phyloP scores from a whole-genome alignment of 257 asterid genomes.

The Solanum corneliomulleri region DNA sequence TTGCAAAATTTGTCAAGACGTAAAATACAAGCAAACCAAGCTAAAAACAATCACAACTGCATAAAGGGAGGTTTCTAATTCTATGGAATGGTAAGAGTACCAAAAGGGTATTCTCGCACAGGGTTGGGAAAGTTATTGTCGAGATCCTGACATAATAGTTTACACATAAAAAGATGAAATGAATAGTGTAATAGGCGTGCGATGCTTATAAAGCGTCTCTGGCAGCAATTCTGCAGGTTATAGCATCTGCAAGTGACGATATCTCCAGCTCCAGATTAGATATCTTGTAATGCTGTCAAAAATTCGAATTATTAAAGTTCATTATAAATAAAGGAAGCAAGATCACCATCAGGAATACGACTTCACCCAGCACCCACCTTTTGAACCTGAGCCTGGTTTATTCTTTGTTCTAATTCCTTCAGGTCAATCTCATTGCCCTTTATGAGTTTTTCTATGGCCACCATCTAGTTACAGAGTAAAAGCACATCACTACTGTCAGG shows the following conservation, averaged over 20 bases:
- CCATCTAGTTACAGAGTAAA: slow-evolving; percentile 24
- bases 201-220: slow-evolving; percentile 61
- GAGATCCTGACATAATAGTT: neutral
- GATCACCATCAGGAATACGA: neutral
- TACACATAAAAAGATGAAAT: neutral
- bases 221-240: slow-evolving; percentile 71
- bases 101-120: too few species aligned
- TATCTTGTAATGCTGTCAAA: slow-evolving; percentile 67
- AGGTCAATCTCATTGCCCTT: slow-evolving; percentile 61
- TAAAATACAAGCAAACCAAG: neutral
- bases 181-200: neutral
- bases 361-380: slow-evolving; percentile 34
- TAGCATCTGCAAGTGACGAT: slow-evolving; percentile 77
- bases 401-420: slow-evolving; percentile 61
- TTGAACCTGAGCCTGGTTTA: slow-evolving; percentile 61
- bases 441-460: slow-evolving; percentile 39
- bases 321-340: neutral
- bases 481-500: neutral
- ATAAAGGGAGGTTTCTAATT: neutral
- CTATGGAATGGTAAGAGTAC: neutral
- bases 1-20: neutral
- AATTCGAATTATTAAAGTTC: neutral
- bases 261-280: slow-evolving; percentile 56
- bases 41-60: neutral
- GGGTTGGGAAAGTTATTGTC: neutral